Evolutionary conservation across 352 stramenopile species (phyloP).

Genomic region (Plasmopara muralis): DNA sequence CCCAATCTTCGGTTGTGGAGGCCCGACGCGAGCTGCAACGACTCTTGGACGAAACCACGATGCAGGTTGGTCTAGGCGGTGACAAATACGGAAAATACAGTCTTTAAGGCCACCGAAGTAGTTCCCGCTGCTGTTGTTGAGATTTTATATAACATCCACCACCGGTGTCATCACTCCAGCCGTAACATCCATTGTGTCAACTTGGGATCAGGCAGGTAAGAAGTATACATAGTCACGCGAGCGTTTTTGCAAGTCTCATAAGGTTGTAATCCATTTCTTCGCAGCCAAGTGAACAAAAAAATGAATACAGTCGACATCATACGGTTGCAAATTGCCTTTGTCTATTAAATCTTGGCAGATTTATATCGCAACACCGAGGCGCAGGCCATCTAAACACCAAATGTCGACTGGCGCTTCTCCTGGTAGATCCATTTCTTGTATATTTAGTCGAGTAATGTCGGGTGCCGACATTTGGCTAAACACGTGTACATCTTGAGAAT

Average conservation of each 20-base stretch:
- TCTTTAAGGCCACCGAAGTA: conserved; percentile 44
- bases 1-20: conserved; percentile 63
- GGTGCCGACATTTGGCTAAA: conserved; percentile 72
- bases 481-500: conserved; percentile 75
- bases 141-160: conserved; percentile 2
- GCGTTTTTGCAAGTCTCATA: conserved; percentile 15
- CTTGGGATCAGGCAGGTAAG: conserved; percentile 9
- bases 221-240: conserved; percentile 6
- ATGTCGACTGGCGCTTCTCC: conserved; percentile 33
- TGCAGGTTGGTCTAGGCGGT: conserved; percentile 78
- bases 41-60: conserved; percentile 85
- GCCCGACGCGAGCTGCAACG: conserved; percentile 75
- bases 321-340: conserved; percentile 6
- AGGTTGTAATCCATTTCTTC: conserved; percentile 19
- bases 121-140: conserved; percentile 16
- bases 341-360: conserved; percentile 12
- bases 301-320: conserved; percentile 18
- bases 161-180: not conserved
- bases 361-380: conserved; percentile 22
- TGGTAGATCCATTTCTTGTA: conserved; percentile 43
- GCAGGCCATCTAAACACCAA: conserved; percentile 69
- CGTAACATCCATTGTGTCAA: too few species aligned
- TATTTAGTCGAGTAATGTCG: conserved; percentile 50
- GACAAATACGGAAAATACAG: conserved; percentile 88
- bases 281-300: conserved; percentile 17